Conservation (phyloP, 2,329 filamentous ascomycete genomes). For the Lizonia empirigonia region DNA sequence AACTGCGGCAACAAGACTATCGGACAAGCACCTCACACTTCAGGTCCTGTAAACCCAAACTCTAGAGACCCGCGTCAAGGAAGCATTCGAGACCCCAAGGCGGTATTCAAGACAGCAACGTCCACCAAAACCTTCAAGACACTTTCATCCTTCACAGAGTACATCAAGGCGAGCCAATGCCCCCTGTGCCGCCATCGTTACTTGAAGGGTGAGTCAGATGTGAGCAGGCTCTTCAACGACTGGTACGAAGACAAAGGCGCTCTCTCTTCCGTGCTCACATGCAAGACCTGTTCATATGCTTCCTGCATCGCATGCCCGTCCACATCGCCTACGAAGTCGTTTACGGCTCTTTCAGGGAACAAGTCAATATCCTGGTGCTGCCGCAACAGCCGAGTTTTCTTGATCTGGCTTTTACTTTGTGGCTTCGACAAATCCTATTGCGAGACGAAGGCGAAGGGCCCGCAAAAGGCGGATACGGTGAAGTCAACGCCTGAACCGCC, state of each 20-base stretch:
- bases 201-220: slow-evolving; percentile 18
- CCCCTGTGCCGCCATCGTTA: slow-evolving; percentile 13
- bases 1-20: not conserved
- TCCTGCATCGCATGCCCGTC: slow-evolving; percentile 29
- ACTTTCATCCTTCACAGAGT: slow-evolving; percentile 18
- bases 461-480: slow-evolving; percentile 13
- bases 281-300: slow-evolving; percentile 20
- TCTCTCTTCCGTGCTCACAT: slow-evolving; percentile 23
- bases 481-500: not conserved
- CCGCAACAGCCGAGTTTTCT: slow-evolving; percentile 35
- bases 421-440: slow-evolving; percentile 40
- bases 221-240: slow-evolving; percentile 18
- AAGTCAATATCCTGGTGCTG: slow-evolving; percentile 45
- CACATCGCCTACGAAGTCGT: slow-evolving; percentile 1
- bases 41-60: not conserved
- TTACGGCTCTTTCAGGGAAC: slow-evolving; percentile 3
- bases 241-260: slow-evolving; percentile 19
- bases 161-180: slow-evolving; percentile 21
- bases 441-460: slow-evolving; percentile 16
- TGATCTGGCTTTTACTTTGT: slow-evolving; percentile 48
- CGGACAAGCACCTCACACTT: not conserved
- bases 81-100: not conserved
- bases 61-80: not conserved
- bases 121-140: slow-evolving; percentile 3
- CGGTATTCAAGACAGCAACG: slow-evolving; percentile 10